phyloP scores from a whole-genome alignment of 1,139 yeast species.

The Sugiyamaella xylanicola region DNA sequence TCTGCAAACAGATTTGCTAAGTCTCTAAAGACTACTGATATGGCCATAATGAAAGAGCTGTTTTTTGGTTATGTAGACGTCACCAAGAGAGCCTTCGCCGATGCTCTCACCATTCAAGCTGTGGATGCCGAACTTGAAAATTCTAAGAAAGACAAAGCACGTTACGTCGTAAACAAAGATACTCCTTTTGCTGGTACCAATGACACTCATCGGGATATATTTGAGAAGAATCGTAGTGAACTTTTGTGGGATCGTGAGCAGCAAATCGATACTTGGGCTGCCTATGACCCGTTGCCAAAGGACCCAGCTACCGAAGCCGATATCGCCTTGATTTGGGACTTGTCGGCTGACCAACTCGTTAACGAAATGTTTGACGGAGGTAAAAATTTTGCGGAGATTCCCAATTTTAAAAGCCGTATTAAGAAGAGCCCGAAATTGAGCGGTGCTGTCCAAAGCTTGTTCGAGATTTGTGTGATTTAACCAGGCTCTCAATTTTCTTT shows the following conservation, averaged over 20 bases:
- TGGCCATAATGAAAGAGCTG: slow-evolving; percentile 23
- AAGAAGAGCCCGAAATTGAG: slow-evolving; percentile 1
- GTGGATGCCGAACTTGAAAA: not conserved
- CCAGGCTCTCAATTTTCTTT: too few species aligned
- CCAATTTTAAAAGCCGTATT: not conserved
- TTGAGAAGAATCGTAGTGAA: not conserved
- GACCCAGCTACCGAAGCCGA: slow-evolving; percentile 26
- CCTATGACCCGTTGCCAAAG: slow-evolving; percentile 10
- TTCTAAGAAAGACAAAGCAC: not conserved
- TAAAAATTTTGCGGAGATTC: not conserved
- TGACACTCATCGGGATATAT: not conserved
- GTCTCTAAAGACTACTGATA: not conserved
- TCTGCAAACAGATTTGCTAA: not conserved
- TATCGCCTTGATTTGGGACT: slow-evolving; percentile 28
- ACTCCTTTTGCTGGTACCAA: not conserved
- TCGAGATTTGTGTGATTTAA: slow-evolving; percentile 29
- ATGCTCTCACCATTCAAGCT: slow-evolving; percentile 26
- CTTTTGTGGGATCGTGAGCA: slow-evolving; percentile 28
- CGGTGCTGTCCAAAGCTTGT: slow-evolving; percentile 16
- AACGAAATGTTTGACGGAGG: not conserved
- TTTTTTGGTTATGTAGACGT: slow-evolving; percentile 29
- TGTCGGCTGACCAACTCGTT: slow-evolving; percentile 25
- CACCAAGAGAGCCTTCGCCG: slow-evolving; percentile 31
- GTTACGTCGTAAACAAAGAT: not conserved
- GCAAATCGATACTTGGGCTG: slow-evolving; percentile 28